A percentile compares a stretch with the other conserved stretches of the same genome.
phyloP scores from a whole-genome alignment of 331 rosid genomes.

The Arachis monticola region DNA sequence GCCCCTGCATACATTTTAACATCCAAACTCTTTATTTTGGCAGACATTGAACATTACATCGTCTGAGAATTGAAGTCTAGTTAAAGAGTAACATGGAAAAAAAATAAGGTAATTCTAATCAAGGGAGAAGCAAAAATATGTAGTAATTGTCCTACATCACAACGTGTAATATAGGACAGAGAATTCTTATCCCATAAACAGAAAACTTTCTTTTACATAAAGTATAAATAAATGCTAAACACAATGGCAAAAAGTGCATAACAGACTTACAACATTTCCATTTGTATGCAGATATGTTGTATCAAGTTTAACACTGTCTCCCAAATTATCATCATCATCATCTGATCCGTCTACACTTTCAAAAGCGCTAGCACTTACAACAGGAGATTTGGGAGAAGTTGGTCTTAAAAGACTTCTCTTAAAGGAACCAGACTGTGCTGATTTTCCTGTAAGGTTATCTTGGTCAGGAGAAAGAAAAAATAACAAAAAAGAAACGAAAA shows the following conservation, averaged over 20 bases:
- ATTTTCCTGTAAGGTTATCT: conserved; percentile 67
- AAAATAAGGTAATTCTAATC: conserved; percentile 16
- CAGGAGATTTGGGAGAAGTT: conserved; percentile 92
- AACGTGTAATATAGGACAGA: conserved; percentile 16
- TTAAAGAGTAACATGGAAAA: background rate
- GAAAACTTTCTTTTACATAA: conserved; percentile 1
- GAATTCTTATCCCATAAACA: conserved; percentile 4
- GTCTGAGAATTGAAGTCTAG: conserved; percentile 8
- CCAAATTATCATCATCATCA: conserved; percentile 63
- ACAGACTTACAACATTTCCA: conserved; percentile 77
- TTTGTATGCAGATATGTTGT: conserved; percentile 66
- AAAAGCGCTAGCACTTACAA: conserved; percentile 95
- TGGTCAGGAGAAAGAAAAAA: conserved; percentile 18
- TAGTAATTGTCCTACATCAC: background rate
- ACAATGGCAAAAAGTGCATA: conserved; percentile 5
- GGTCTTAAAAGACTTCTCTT: conserved; percentile 69
- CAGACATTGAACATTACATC: conserved; percentile 14
- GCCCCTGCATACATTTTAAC: conserved; percentile 60
- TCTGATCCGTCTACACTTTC: conserved; percentile 95
- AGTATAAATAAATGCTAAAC: conserved; percentile 10
- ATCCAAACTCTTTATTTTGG: conserved; percentile 1
- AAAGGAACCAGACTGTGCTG: conserved; percentile 45
- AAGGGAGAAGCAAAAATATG: background rate
- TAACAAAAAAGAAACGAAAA: too few relatives aligned
- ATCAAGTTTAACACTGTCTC: conserved; percentile 57